These are phyloP conservation scores for Saprolegnia parasitica DNA, from an alignment of 352 stramenopile species.

Conservation along the genomic window DNA sequence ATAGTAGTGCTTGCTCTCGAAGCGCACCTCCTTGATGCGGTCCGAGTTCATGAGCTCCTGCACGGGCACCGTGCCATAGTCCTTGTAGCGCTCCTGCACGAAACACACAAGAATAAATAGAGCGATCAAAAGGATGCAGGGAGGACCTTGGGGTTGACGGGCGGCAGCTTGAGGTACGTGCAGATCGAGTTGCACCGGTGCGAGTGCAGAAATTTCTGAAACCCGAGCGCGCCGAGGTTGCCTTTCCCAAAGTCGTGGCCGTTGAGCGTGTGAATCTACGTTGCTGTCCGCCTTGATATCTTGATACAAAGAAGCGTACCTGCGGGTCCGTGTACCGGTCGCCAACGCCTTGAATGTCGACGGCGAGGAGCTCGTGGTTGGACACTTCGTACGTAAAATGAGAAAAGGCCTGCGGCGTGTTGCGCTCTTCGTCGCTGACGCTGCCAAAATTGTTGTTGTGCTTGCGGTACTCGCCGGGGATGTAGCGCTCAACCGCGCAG, in stretches of 20 bases:
- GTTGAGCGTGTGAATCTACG: constrained; percentile 79
- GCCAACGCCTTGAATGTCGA: constrained; percentile 93
- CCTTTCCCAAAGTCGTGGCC: constrained; percentile 84
- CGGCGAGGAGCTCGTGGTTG: constrained; percentile 87
- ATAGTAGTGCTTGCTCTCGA: constrained; percentile 85
- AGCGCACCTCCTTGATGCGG: constrained; percentile 57
- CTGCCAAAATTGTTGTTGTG: constrained; percentile 88
- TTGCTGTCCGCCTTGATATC: constrained; percentile 7
- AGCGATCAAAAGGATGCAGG: not conserved
- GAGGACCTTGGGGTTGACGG: constrained; percentile 66
- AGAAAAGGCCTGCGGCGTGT: constrained; percentile 88
- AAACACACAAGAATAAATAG: not conserved
- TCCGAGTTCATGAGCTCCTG: constrained; percentile 80
- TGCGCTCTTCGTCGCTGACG: constrained; percentile 79
- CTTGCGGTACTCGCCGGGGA: constrained; percentile 78
- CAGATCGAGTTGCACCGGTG: constrained; percentile 88
- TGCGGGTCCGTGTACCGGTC: constrained; percentile 96
- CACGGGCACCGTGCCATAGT: constrained; percentile 66
- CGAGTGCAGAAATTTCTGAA: constrained; percentile 83
- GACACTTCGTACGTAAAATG: constrained; percentile 93
- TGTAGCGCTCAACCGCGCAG: constrained; percentile 78
- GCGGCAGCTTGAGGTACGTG: constrained; percentile 76
- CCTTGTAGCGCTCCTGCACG: constrained; percentile 48
- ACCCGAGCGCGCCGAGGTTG: constrained; percentile 75
- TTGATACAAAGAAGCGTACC: constrained; percentile 38